Conservation (phyloP, 495 filamentous ascomycete genomes). For the Haplographium delicatum region DNA sequence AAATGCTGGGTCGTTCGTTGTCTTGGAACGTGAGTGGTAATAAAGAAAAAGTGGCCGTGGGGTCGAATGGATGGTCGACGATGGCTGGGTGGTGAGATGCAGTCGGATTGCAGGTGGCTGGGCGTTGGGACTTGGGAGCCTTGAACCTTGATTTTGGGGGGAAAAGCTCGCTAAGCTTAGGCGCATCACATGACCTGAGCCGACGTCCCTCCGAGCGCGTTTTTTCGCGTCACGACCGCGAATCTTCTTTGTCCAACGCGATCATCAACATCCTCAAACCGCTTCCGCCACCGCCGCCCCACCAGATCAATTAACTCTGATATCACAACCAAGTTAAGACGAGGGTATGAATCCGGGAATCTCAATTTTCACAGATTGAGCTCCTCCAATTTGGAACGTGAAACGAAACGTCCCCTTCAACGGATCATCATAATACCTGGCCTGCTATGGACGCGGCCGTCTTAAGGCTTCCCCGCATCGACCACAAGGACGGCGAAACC, state of each 20-base stretch:
- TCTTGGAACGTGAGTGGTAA: background rate
- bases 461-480: slow-evolving; percentile 42
- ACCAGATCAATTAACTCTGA: background rate
- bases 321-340: background rate
- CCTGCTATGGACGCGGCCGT: slow-evolving; percentile 2
- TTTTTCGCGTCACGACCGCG: too few species aligned
- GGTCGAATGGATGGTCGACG: background rate
- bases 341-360: background rate
- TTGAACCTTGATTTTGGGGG: background rate
- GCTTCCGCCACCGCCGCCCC: background rate
- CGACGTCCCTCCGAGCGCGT: too few species aligned
- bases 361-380: background rate
- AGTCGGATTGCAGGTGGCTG: background rate
- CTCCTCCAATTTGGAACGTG: background rate
- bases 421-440: too few species aligned
- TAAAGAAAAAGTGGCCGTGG: background rate
- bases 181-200: too few species aligned
- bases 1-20: background rate
- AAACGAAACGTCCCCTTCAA: background rate
- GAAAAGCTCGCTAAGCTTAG: too few species aligned
- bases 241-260: too few species aligned
- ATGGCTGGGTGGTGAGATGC: slow-evolving; percentile 16
- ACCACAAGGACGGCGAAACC: slow-evolving; percentile 33
- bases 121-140: background rate
- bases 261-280: background rate